Evolutionary conservation across 257 asterid genomes (phyloP).

Genomic region (Plectranthus barbatus): DNA sequence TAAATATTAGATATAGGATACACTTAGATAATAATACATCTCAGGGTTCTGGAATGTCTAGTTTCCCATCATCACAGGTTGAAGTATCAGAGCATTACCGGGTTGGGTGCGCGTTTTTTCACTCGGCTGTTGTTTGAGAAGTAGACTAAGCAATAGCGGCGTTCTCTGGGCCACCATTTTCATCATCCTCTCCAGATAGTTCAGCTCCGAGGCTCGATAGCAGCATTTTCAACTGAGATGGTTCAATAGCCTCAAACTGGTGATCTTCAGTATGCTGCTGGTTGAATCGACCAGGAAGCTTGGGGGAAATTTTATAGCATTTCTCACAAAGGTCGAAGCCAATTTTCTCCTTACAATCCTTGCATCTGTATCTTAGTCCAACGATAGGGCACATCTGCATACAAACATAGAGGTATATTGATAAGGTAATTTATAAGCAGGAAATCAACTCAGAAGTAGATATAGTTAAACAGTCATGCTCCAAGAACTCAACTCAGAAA

Average conservation of each 20-base stretch:
- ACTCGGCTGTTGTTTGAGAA: constrained; percentile 11
- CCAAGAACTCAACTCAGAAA: too few species aligned
- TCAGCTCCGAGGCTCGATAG: constrained; percentile 10
- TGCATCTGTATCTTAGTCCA: constrained; percentile 63
- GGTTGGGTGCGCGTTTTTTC: neutral
- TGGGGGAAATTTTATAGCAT: constrained; percentile 44
- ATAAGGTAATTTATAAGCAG: neutral
- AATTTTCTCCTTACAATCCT: constrained; percentile 52
- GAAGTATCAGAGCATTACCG: neutral
- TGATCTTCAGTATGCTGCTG: constrained; percentile 73
- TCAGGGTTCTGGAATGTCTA: neutral
- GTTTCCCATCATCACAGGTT: neutral
- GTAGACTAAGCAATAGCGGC: neutral
- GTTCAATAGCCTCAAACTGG: constrained; percentile 23
- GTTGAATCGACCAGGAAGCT: constrained; percentile 66
- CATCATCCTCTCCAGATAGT: constrained; percentile 10
- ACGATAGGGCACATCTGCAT: constrained; percentile 58
- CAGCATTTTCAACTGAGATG: neutral
- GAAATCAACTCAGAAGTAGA: neutral
- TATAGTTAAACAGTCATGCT: too few species aligned
- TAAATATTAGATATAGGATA: too few species aligned
- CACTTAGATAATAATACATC: too few species aligned
- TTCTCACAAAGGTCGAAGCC: constrained; percentile 68
- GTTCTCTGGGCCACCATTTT: neutral
- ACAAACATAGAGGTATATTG: neutral